These are phyloP conservation scores for Moniliella sp. DNA, from an alignment of 1,284 basidiomycete genomes.

Conservation along the genomic window DNA sequence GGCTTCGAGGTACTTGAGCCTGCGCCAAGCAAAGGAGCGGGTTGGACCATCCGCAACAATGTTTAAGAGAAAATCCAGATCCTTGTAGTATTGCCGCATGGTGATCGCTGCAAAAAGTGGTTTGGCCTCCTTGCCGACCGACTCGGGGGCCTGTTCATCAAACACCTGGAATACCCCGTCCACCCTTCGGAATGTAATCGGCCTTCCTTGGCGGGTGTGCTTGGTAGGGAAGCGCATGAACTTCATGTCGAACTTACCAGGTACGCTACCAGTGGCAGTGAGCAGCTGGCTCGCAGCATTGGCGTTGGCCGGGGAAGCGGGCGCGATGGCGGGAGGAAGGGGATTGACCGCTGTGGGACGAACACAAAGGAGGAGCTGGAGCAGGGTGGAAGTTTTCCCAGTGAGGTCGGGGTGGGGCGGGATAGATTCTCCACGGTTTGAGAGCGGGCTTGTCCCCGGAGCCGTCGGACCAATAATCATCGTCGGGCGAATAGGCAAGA, in stretches of 20 bases:
- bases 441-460: conserved; percentile 3
- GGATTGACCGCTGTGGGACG: conserved; percentile 13
- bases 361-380: conserved; percentile 20
- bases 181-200: conserved; percentile 17
- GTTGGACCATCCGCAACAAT: conserved; percentile 72
- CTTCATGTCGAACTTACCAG: conserved; percentile 18
- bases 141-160: conserved; percentile 4
- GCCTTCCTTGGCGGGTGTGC: conserved; percentile 8
- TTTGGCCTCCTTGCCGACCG: background rate
- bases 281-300: conserved; percentile 24
- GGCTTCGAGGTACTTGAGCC: conserved; percentile 76
- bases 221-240: conserved; percentile 13
- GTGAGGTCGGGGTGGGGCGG: conserved; percentile 28
- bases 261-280: conserved; percentile 26
- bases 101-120: conserved; percentile 60
- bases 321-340: conserved; percentile 23
- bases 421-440: conserved; percentile 29
- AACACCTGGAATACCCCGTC: conserved; percentile 29
- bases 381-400: conserved; percentile 32
- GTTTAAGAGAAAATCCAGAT: conserved; percentile 54
- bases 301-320: conserved; percentile 27
- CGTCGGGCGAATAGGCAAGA: background rate
- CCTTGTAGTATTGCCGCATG: conserved; percentile 80
- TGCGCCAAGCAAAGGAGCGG: conserved; percentile 79
- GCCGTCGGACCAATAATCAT: background rate